Base-by-base conservation (phyloP, 345 rosid genomes). In the Camelina laxa region DNA sequence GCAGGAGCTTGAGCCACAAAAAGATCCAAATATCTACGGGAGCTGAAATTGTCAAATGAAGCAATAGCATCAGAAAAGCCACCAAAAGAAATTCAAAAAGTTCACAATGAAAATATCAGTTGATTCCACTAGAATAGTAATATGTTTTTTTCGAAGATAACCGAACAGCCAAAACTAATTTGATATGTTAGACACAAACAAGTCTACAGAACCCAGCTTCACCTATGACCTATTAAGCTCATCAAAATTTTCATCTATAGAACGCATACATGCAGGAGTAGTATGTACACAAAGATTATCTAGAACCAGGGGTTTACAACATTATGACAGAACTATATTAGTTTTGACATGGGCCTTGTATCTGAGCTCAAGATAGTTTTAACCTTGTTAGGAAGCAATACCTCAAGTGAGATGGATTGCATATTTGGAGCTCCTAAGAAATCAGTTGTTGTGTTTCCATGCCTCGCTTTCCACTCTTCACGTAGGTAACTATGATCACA, bases 391-490 rank as follows among this genome's bases (percentile, higher is more conserved):
- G 69, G 36, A 64, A 63, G 60, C 45, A n/a, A n/a, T 90, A 95
- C 99, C 97, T 95, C 90, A 27, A 90, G 91, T 9, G 92, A 73
- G 70, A 95, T 81, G 79, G 87, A 85, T 69, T 83, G 86, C 82
- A 95, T 58, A 74, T 76, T 67, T 75, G 85, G 71, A 82, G 86
- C 80, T 49, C 80, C 86, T 48, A 84, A 76, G 73, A 85, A 53
- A 39, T 86, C 86, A 59, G 76, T 86, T 9, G 82, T 76, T 56
- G 80, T 33, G 14, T 82, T 82, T 47, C 72, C 80, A 54, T 91
- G 85, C 84, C 88, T 95, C 77, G 84, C 85, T 80, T 85, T 89
- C 97, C 97, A 95, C 83, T 95, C 97, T 83, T 95, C 97, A 80
- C 74, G 80, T 66, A 95, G 80, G 77, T 95, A 95, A 71, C 99